Evolutionary conservation across 1,139 yeast genomes (phyloP).

Genomic region (Pichia sp.): DNA sequence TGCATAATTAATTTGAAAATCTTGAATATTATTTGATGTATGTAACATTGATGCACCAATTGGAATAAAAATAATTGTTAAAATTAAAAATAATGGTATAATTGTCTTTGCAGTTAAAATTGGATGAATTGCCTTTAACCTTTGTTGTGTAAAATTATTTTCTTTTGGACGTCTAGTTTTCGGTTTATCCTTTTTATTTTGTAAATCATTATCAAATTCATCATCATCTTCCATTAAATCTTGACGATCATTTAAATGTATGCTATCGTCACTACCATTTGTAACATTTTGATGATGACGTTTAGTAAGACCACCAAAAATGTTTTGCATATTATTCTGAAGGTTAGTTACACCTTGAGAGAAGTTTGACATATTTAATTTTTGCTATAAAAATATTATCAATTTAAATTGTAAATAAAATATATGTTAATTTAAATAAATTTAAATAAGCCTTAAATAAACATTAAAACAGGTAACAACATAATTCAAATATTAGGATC

Average conservation of each 20-base stretch:
- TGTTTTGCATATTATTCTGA: conserved; percentile 15
- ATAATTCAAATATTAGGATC: no score
- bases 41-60: conserved; percentile 87
- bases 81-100: conserved; percentile 65
- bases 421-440: no score
- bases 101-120: conserved; percentile 88
- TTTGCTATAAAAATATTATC: no score
- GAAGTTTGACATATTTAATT: conserved; percentile 8
- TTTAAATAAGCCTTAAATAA: no score
- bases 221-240: conserved; percentile 28
- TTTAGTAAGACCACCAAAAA: conserved; percentile 15
- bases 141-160: conserved; percentile 63
- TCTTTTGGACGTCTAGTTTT: conserved; percentile 50
- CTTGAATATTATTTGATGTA: conserved; percentile 73
- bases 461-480: no score
- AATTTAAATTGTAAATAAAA: background rate
- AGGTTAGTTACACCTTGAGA: conserved; percentile 14
- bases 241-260: conserved; percentile 13
- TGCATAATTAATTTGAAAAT: conserved; percentile 73
- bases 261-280: background rate
- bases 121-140: conserved; percentile 56
- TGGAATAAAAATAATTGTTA: conserved; percentile 83
- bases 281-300: conserved; percentile 6
- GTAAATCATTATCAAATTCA: conserved; percentile 34
- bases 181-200: conserved; percentile 29